Conservation (phyloP, 2,329 filamentous ascomycete species). For the Penicillium thymicola region DNA sequence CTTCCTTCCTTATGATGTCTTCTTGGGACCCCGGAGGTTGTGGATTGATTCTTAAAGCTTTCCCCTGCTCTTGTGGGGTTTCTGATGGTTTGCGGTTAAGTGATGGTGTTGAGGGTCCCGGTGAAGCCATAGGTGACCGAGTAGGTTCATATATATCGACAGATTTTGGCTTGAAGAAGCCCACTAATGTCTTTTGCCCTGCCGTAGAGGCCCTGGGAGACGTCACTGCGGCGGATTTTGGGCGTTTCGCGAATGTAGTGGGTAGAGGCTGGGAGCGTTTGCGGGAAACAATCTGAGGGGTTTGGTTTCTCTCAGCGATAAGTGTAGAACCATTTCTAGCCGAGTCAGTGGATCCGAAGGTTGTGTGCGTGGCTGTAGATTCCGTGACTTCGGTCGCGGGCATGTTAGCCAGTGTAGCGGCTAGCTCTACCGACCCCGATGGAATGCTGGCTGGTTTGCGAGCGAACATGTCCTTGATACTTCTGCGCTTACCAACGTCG, state of each 20-base stretch:
- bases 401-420: not conserved
- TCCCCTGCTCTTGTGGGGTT: not conserved
- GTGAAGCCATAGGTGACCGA: not conserved
- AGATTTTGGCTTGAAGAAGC: slow-evolving; percentile 71
- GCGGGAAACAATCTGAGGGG: slow-evolving; percentile 21
- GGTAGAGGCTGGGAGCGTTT: slow-evolving; percentile 41
- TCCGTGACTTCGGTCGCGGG: not conserved
- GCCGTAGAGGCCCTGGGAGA: slow-evolving; percentile 33
- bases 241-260: slow-evolving; percentile 46
- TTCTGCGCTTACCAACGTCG: slow-evolving; percentile 64
- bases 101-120: not conserved
- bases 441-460: slow-evolving; percentile 48
- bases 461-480: slow-evolving; percentile 89
- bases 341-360: not conserved
- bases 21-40: not conserved
- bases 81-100: not conserved
- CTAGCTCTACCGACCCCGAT: slow-evolving; percentile 11
- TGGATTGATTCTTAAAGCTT: not conserved
- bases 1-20: not conserved
- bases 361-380: not conserved
- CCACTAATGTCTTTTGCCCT: slow-evolving; percentile 64
- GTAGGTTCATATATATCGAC: slow-evolving; percentile 12
- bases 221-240: slow-evolving; percentile 43
- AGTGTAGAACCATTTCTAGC: not conserved
- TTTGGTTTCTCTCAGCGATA: not conserved